Evolutionary conservation across 768 basidiomycete genomes (phyloP).

Genomic region (Lactarius vividus): DNA sequence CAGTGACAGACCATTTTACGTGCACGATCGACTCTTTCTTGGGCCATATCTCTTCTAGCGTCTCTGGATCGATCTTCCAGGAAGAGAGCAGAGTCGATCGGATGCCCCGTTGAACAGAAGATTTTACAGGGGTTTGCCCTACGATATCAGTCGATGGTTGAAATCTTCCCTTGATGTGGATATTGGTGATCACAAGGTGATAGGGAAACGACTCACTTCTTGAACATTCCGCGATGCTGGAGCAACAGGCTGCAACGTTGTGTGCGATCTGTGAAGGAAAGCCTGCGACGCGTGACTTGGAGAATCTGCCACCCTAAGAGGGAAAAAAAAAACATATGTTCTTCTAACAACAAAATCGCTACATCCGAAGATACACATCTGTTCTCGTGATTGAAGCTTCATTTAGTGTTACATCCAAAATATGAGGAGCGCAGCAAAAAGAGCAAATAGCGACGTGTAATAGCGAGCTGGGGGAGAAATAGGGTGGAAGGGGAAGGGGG

Average conservation of each 20-base stretch:
- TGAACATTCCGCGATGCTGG: conserved; percentile 54
- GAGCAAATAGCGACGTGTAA: conserved; percentile 26
- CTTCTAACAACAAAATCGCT: conserved; percentile 17
- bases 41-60: conserved; percentile 91
- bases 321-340: background rate
- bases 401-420: conserved; percentile 27
- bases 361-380: conserved; percentile 31
- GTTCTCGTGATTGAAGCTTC: conserved; percentile 20
- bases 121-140: conserved; percentile 87
- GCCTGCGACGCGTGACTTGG: conserved; percentile 8
- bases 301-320: background rate
- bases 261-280: conserved; percentile 8
- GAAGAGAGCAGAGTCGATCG: conserved; percentile 76
- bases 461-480: conserved; percentile 18
- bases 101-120: conserved; percentile 89
- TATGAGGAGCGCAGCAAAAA: conserved; percentile 23
- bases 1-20: conserved; percentile 83
- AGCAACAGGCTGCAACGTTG: background rate
- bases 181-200: background rate
- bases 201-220: conserved; percentile 51
- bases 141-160: conserved; percentile 76
- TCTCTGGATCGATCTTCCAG: conserved; percentile 76
- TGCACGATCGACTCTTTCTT: conserved; percentile 95
- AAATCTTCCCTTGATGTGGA: conserved; percentile 47
- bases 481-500: conserved; percentile 8